These are phyloP conservation scores for Pistacia integerrima DNA, from an alignment of 345 rosid species.

Conservation along the genomic window DNA sequence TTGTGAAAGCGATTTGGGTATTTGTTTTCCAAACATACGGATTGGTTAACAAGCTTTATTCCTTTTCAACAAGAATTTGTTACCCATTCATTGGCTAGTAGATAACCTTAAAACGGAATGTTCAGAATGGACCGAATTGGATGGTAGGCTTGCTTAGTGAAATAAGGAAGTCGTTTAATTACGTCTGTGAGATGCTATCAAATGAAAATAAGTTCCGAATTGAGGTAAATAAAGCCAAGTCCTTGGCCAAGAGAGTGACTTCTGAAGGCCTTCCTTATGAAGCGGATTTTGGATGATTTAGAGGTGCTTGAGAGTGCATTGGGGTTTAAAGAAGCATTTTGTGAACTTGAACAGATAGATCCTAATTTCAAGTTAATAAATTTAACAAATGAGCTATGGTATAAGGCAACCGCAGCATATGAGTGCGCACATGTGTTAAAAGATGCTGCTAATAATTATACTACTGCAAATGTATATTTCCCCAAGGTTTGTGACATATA, in stretches of 20 bases:
- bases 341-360: neutral
- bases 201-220: neutral
- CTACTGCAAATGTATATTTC: neutral
- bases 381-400: neutral
- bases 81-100: too few species aligned
- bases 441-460: too few species aligned
- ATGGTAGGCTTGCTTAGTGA: too few species aligned
- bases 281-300: neutral
- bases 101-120: too few species aligned
- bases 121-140: too few species aligned
- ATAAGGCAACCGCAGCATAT: neutral
- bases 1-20: too few species aligned
- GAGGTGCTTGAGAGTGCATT: neutral
- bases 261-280: neutral
- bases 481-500: neutral
- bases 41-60: neutral
- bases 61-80: too few species aligned
- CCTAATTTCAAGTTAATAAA: slow-evolving; percentile 1
- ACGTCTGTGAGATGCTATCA: neutral
- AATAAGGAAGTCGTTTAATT: neutral
- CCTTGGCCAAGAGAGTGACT: neutral
- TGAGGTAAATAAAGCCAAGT: neutral
- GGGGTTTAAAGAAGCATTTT: neutral
- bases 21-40: neutral
- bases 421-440: neutral